Evolutionary conservation across 2,329 filamentous ascomycete genomes (phyloP).

Genomic region (Calonectria multiphialidica): DNA sequence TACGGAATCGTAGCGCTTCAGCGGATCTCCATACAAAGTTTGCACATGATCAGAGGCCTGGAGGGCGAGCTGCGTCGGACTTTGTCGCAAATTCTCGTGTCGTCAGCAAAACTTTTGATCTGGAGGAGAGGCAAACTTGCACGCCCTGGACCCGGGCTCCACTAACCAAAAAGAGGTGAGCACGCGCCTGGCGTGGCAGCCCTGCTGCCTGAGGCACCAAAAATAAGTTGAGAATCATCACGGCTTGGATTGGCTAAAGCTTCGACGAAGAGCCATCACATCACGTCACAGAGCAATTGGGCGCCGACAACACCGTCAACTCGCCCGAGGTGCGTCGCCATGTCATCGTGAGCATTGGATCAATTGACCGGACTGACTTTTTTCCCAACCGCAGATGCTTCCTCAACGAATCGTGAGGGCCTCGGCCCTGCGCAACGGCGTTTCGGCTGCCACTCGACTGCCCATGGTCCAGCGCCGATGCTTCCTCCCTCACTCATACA

Average conservation of each 20-base stretch:
- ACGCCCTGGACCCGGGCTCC: conserved; percentile 36
- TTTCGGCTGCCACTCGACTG: conserved; percentile 61
- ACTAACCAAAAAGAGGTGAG: conserved; percentile 43
- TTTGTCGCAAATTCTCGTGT: conserved; percentile 56
- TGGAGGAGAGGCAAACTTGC: conserved; percentile 47
- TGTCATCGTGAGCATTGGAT: neutral
- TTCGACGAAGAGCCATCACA: conserved; percentile 45
- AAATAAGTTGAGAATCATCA: conserved; percentile 44
- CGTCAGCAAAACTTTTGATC: conserved; percentile 64
- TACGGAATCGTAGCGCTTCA: conserved; percentile 61
- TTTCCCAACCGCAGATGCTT: conserved; percentile 65
- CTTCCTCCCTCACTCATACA: conserved; percentile 65
- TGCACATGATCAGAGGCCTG: conserved; percentile 67
- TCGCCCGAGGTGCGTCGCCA: conserved; percentile 47
- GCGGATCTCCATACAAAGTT: conserved; percentile 60
- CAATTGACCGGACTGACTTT: conserved; percentile 34
- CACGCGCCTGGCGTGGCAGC: conserved; percentile 37
- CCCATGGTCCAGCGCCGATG: conserved; percentile 68
- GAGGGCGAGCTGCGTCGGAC: conserved; percentile 59
- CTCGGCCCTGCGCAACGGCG: conserved; percentile 56
- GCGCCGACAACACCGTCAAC: conserved; percentile 45
- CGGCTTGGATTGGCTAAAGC: conserved; percentile 48
- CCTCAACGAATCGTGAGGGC: conserved; percentile 69
- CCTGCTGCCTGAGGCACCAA: conserved; percentile 50
- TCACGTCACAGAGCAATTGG: conserved; percentile 53